phyloP scores from a whole-genome alignment of 2,329 filamentous ascomycete species.

The Alternaria sp. region DNA sequence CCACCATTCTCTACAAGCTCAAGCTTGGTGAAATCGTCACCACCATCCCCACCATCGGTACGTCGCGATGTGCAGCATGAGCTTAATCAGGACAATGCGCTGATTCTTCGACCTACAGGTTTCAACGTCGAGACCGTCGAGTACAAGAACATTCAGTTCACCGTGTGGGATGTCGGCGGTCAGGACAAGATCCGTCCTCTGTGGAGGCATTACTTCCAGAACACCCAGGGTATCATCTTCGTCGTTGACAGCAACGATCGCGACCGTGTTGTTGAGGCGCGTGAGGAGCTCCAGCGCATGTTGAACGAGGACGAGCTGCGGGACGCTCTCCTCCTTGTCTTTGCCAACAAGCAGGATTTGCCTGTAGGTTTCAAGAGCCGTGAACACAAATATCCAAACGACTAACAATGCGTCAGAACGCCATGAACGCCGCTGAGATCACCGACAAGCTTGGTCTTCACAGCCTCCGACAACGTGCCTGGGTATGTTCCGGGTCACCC shows the following conservation, averaged over 20 bases:
- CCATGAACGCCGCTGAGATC: conserved; percentile 99
- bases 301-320: conserved; percentile 98
- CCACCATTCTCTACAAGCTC: conserved; percentile 95
- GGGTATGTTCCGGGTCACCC: conserved; percentile 70
- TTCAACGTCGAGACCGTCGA: conserved; percentile 99
- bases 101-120: conserved; percentile 52
- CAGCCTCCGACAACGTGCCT: conserved; percentile 96
- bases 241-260: conserved; percentile 96
- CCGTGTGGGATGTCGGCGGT: conserved; percentile 97
- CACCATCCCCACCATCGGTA: conserved; percentile 92
- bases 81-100: conserved; percentile 16
- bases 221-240: conserved; percentile 97
- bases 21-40: conserved; percentile 98
- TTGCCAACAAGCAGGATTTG: conserved; percentile 99
- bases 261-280: conserved; percentile 88
- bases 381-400: neutral
- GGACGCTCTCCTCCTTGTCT: conserved; percentile 90
- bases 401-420: conserved; percentile 69
- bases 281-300: conserved; percentile 93
- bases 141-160: conserved; percentile 99
- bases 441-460: conserved; percentile 99
- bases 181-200: conserved; percentile 98
- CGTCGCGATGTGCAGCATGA: conserved; percentile 30
- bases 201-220: conserved; percentile 96
- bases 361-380: conserved; percentile 61